These are phyloP conservation scores for Flaveria bidentis DNA, from an alignment of 129 eudicot species.

Conservation along the genomic window DNA sequence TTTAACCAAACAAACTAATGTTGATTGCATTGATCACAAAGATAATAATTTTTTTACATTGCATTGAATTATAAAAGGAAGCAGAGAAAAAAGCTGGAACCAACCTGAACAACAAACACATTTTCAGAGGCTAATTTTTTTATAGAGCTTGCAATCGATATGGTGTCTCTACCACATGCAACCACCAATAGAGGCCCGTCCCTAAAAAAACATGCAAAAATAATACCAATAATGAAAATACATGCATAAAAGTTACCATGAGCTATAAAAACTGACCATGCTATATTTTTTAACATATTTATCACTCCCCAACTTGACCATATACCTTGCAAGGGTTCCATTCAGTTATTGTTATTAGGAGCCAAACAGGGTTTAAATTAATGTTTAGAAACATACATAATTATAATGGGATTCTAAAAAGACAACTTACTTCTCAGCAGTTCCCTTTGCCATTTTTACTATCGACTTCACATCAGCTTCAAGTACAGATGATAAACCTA, in stretches of 20 bases:
- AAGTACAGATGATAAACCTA: constrained; percentile 71
- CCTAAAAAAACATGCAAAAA: constrained; percentile 43
- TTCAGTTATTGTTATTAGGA: constrained; percentile 4
- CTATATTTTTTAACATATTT: constrained; percentile 11
- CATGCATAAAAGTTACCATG: constrained; percentile 4
- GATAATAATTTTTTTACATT: not conserved
- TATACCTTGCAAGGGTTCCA: constrained; percentile 9
- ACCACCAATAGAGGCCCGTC: constrained; percentile 91
- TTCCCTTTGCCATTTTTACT: constrained; percentile 76
- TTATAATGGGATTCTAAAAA: not conserved
- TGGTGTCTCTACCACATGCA: constrained; percentile 98
- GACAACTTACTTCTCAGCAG: constrained; percentile 69
- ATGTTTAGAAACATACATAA: not conserved
- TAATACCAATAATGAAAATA: not conserved
- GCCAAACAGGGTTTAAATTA: constrained; percentile 20
- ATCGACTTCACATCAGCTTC: constrained; percentile 89
- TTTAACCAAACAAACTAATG: not conserved
- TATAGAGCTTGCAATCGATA: constrained; percentile 86
- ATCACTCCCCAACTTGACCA: constrained; percentile 11
- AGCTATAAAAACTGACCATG: not conserved
- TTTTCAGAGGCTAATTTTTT: constrained; percentile 80
- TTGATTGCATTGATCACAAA: not conserved
- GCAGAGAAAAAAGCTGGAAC: constrained; percentile 21
- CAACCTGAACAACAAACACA: constrained; percentile 95
- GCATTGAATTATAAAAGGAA: not conserved